A percentile compares a stretch with the other conserved stretches of the same genome.
These are phyloP conservation scores for Jamesozyma piceae DNA, from an alignment of 805 yeast species.

Conservation along the genomic window DNA sequence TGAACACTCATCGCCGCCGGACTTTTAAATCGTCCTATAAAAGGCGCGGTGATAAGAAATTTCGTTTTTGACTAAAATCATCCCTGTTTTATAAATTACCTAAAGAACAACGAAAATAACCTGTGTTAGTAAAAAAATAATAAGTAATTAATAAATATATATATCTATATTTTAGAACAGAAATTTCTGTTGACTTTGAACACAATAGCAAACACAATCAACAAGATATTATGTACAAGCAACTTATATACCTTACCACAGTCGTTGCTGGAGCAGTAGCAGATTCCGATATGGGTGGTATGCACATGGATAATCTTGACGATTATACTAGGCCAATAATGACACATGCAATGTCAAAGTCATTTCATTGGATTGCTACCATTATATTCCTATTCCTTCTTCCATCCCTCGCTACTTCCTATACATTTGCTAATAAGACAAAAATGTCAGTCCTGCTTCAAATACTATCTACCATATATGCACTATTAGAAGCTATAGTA, in stretches of 20 bases:
- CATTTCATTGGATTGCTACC: slow-evolving; percentile 58
- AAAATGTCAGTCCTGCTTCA: slow-evolving; percentile 41
- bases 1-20: too few relatives aligned
- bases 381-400: slow-evolving; percentile 38
- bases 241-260: neutral
- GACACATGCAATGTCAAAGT: slow-evolving; percentile 41
- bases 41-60: too few relatives aligned
- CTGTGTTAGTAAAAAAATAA: too few relatives aligned
- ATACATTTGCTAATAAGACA: slow-evolving; percentile 45
- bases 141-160: too few relatives aligned
- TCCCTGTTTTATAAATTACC: too few relatives aligned
- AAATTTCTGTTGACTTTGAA: too few relatives aligned
- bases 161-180: too few relatives aligned
- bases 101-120: too few relatives aligned
- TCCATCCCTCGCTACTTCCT: slow-evolving; percentile 48
- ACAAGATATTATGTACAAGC: neutral
- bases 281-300: slow-evolving; percentile 5
- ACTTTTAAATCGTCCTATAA: too few relatives aligned
- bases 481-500: slow-evolving; percentile 46
- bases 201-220: neutral
- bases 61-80: too few relatives aligned
- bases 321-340: slow-evolving; percentile 32
- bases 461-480: slow-evolving; percentile 38
- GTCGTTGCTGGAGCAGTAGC: neutral
- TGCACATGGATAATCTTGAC: slow-evolving; percentile 29